A percentile compares a stretch with the other conserved stretches of the same genome.
Evolutionary conservation across 2,329 filamentous ascomycete genomes (phyloP).

Genomic region (Fusarium staphyleae): DNA sequence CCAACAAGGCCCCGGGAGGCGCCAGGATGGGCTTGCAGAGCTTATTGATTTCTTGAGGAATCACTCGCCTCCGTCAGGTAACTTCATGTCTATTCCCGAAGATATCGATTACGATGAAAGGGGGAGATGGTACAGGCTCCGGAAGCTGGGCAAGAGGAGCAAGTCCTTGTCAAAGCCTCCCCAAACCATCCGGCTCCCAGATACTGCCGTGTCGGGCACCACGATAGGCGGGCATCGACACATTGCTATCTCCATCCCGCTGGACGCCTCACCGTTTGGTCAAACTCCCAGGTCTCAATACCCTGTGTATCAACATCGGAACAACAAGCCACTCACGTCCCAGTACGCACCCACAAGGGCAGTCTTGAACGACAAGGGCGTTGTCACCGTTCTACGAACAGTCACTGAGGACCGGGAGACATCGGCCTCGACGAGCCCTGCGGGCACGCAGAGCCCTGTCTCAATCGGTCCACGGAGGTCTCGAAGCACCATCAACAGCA

Average conservation of each 20-base stretch:
- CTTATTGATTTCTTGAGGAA: constrained; percentile 60
- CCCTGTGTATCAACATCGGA: constrained; percentile 40
- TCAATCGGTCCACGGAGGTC: constrained; percentile 10
- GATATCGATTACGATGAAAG: constrained; percentile 42
- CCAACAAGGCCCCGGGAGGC: constrained; percentile 20
- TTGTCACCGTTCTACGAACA: constrained; percentile 47
- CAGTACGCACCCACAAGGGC: constrained; percentile 41
- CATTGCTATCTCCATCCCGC: constrained; percentile 67
- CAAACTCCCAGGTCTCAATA: constrained; percentile 45
- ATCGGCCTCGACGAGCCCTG: constrained; percentile 23
- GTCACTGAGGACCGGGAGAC: constrained; percentile 39
- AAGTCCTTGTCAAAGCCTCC: constrained; percentile 45
- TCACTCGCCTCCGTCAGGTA: constrained; percentile 56
- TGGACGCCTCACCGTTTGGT: constrained; percentile 56
- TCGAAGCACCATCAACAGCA: constrained; percentile 21
- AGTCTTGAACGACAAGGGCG: constrained; percentile 46
- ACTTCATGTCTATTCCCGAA: constrained; percentile 57
- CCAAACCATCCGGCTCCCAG: constrained; percentile 55
- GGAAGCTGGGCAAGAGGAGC: constrained; percentile 49
- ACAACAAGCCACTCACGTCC: constrained; percentile 23
- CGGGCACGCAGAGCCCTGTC: constrained; percentile 14
- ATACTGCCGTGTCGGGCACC: constrained; percentile 62
- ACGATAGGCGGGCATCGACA: constrained; percentile 62
- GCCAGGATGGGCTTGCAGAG: constrained; percentile 43
- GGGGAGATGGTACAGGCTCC: constrained; percentile 53